Conservation (phyloP, 176 grass and related monocot genomes). For the Carex parvula region DNA sequence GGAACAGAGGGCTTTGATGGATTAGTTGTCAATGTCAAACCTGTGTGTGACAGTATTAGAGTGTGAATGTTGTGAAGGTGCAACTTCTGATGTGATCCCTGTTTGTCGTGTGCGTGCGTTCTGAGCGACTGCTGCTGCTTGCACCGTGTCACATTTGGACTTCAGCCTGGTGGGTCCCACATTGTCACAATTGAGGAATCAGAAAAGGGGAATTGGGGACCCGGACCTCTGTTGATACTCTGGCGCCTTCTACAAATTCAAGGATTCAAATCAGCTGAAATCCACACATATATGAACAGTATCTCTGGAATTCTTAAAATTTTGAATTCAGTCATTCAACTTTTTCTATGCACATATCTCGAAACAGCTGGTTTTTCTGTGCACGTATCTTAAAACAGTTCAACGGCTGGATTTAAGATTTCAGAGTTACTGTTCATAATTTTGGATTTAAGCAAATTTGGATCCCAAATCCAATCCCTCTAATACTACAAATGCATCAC, state of each 20-base stretch:
- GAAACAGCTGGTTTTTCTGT: no score
- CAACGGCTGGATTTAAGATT: no score
- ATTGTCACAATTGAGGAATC: not conserved
- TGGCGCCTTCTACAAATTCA: not conserved
- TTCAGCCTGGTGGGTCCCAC: not conserved
- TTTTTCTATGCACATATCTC: no score
- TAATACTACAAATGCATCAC: not conserved
- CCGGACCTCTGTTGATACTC: not conserved
- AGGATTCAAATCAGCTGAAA: no score
- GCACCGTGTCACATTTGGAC: not conserved
- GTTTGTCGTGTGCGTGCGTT: slow-evolving; percentile 13
- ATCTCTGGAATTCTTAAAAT: no score
- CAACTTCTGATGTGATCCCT: slow-evolving; percentile 7
- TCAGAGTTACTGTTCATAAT: no score
- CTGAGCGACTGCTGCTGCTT: not conserved
- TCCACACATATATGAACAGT: no score
- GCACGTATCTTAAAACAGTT: no score
- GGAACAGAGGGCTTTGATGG: not conserved
- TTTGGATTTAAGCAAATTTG: no score
- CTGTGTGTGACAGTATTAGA: not conserved
- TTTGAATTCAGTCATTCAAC: no score
- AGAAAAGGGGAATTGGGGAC: not conserved
- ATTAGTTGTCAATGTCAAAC: no score
- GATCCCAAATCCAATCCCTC: not conserved
- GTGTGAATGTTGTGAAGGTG: not conserved